Percentiles rank a stretch among this genome's conserved stretches.
Conservation (phyloP, 768 basidiomycete species). For the Tylopilus sp. region DNA sequence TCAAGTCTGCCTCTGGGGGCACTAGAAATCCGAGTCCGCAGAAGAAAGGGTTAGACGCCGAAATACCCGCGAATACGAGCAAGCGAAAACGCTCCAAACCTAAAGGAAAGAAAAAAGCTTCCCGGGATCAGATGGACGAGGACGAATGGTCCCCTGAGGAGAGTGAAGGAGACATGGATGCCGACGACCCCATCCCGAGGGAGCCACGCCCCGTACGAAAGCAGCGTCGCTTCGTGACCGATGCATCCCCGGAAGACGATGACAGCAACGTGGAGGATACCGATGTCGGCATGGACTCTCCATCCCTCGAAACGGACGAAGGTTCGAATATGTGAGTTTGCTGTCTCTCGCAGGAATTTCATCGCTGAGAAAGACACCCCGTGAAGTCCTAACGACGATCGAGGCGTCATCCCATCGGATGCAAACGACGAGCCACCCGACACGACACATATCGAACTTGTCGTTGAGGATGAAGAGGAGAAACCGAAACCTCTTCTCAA, state of each 20-base stretch:
- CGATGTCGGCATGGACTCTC: slow-evolving; percentile 20
- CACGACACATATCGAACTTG: slow-evolving; percentile 35
- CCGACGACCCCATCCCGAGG: slow-evolving; percentile 7
- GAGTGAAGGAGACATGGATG: slow-evolving; percentile 16
- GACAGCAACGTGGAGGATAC: slow-evolving; percentile 13
- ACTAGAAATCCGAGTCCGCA: background rate
- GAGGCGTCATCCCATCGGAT: background rate
- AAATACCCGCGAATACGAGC: slow-evolving; percentile 5
- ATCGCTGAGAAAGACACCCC: background rate
- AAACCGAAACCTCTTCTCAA: slow-evolving; percentile 71
- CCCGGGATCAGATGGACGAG: slow-evolving; percentile 25
- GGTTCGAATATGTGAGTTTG: slow-evolving; percentile 8
- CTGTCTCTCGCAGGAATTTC: background rate
- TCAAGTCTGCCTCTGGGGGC: slow-evolving; percentile 10
- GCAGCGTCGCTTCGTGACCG: slow-evolving; percentile 23
- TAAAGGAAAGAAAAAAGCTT: slow-evolving; percentile 34
- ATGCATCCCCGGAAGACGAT: slow-evolving; percentile 26
- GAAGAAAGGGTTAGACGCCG: slow-evolving; percentile 22
- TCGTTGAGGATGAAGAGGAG: slow-evolving; percentile 55
- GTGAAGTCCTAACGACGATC: background rate
- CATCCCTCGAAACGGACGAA: background rate
- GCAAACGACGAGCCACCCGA: slow-evolving; percentile 1
- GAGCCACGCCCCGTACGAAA: slow-evolving; percentile 32
- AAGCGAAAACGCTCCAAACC: slow-evolving; percentile 37
- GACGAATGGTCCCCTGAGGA: slow-evolving; percentile 21